These are phyloP conservation scores for Stromatinia cepivora DNA, from an alignment of 2,329 filamentous ascomycete species.

Conservation along the genomic window DNA sequence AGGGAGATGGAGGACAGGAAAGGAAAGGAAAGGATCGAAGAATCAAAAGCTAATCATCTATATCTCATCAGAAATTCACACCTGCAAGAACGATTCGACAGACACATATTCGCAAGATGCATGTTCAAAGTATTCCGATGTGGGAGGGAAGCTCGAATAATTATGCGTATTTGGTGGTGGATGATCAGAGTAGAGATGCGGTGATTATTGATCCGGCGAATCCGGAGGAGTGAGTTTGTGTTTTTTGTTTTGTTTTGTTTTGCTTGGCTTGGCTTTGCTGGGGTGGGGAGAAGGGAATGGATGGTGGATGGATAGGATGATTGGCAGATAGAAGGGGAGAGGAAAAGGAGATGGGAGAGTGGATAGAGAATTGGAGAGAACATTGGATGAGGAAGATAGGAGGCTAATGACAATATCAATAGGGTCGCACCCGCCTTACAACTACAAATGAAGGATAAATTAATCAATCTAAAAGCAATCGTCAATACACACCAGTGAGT, in stretches of 20 bases:
- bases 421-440: constrained; percentile 67
- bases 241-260: background rate
- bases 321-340: background rate
- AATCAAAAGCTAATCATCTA: background rate
- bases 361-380: background rate
- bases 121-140: constrained; percentile 87
- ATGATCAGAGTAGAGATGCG: constrained; percentile 75
- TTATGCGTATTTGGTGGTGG: constrained; percentile 80
- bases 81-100: constrained; percentile 26
- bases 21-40: background rate
- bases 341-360: background rate
- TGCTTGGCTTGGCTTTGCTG: too few species aligned
- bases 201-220: constrained; percentile 80
- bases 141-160: constrained; percentile 80
- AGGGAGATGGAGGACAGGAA: background rate
- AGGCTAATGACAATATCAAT: background rate
- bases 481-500: constrained; percentile 96
- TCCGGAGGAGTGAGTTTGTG: constrained; percentile 64
- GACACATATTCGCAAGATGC: constrained; percentile 54
- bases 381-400: background rate
- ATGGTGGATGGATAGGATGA: constrained; percentile 10
- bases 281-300: background rate
- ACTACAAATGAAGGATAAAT: constrained; percentile 66
- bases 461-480: constrained; percentile 83
- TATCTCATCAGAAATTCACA: background rate